These are phyloP conservation scores for Lagenaria siceraria DNA, from an alignment of 306 rosid species.

Conservation along the genomic window DNA sequence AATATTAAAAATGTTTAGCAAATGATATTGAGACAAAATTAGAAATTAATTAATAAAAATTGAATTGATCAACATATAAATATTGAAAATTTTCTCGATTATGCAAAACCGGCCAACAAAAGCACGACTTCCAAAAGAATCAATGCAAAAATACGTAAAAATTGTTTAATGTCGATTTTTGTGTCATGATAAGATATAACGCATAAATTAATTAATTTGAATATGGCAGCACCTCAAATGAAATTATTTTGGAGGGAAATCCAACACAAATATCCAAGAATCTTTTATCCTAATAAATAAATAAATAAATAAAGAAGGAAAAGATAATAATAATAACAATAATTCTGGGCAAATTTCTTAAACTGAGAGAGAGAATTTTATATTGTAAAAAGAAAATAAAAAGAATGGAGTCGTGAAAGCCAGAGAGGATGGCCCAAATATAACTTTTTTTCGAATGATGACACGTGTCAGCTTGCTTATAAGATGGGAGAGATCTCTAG, in stretches of 20 bases:
- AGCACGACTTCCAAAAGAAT: neutral
- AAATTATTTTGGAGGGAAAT: neutral
- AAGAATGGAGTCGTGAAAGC: neutral
- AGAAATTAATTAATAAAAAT: neutral
- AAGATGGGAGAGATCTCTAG: neutral
- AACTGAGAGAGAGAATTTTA: neutral
- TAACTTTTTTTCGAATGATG: neutral
- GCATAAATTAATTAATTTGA: neutral
- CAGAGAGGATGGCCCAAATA: neutral
- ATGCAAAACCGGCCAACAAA: neutral
- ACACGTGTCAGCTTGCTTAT: constrained; percentile 4
- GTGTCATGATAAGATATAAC: neutral
- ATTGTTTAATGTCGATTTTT: neutral
- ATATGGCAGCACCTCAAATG: neutral
- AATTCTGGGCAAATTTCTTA: neutral
- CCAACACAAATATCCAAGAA: constrained; percentile 5
- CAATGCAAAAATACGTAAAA: neutral
- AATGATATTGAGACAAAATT: neutral
- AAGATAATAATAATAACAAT: neutral
- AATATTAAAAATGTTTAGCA: neutral
- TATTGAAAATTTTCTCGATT: neutral
- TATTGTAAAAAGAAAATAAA: neutral
- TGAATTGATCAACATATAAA: neutral
- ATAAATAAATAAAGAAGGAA: neutral
- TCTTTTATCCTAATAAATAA: neutral